Evolutionary conservation across 805 yeast genomes (phyloP), one percentile per base, ranked within the genome.

Genomic region (Soucietia sequanensis): DNA sequence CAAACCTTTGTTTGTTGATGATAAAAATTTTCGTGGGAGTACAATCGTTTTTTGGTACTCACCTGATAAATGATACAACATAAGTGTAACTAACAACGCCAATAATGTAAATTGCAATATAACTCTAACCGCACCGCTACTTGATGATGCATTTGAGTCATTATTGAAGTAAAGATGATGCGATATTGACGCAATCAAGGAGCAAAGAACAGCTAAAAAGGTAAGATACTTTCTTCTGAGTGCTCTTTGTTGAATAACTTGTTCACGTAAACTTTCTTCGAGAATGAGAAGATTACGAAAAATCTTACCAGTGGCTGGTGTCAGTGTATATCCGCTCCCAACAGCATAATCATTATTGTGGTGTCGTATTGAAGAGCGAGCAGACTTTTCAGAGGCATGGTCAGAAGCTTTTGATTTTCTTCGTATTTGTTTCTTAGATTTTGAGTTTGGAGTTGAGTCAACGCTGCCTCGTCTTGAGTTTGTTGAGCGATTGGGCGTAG

Each of bases 41-140:
- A 85, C 82, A 35, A 91, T 85, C 0, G 96, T 87, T 41, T 93
- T 76, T 38, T 76, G 77, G 58, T 91, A 93, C 61, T 89, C 93
- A 1, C 99, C 99, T 16, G 95, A 82, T 23, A 91, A 60, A 50
- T 84, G 89, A 60, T 87, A 91, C 27, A 91, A 65, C 17, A 79
- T 71, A 37, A 89, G 61, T 0, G 96, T 84, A 13, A 90, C 78
- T 19, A 75, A 46, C 13, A 78, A 72, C 33, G 82, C 80, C 12
- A 82, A 65, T 3, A 85, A 72, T 10, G 78, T 52, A 31, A 86
- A 78, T 52, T 80, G 78, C 40, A 62, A 64, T 27, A 52, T 50
- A 39, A 65, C 70, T 39, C 67, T 58, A 30, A 52, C 52, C 43
- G 70, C 52, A 2, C 65, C 66, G n/a, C 42, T 43, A 7, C 58